Evolutionary conservation across 768 basidiomycete genomes (phyloP), one percentile per base, ranked within the genome.

Genomic region (Boletus reticulatus): DNA sequence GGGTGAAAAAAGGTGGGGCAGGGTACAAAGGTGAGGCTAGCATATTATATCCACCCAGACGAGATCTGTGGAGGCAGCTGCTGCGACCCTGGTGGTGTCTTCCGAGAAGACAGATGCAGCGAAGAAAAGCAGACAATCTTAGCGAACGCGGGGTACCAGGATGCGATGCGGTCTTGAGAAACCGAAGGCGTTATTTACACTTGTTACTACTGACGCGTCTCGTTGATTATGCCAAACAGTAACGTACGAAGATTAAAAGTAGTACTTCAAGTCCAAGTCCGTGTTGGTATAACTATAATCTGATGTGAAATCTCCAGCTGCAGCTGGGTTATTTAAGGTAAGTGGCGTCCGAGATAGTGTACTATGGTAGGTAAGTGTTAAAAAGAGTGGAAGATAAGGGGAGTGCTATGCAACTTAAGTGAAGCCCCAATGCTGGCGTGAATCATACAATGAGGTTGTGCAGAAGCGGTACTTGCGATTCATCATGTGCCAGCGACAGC

Each of bases 1-100:
- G 76, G 6, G 77, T 70, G 38, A 81, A 73, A 64, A 87, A 85
- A 48, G 79, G 75, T 29, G 78, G 69, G 7, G 79, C 61, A 52
- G 81, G 84, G 60, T 82, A 73, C 60, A 86, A 77, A 14, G 87
- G 85, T 20, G 82, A 79, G 52, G 84, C 88, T 36, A 90, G 78
- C 88, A 90, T 89, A 68, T 42, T 72, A 77, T 55, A 29, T 64
- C 61, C 49, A 20, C 56, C 55, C 53, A 20, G 42, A 34, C 49
- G 50, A 50, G 36, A 52, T 31, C 22, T 49, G 43, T 39, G 45
- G 52, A 50, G 48, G 48, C 12, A 36, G 44, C 29, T 4, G 16
- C 29, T 49, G 43, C 34, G 43, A 46, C 39, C 50, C 55, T 43
- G 27, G 43, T 43, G 22, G 39, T 41, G 49, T 41, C 31, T 47